Evolutionary conservation across 495 filamentous ascomycete genomes (phyloP), one percentile per base, ranked within the genome.

Genomic region (Neohortaea acidophila): DNA sequence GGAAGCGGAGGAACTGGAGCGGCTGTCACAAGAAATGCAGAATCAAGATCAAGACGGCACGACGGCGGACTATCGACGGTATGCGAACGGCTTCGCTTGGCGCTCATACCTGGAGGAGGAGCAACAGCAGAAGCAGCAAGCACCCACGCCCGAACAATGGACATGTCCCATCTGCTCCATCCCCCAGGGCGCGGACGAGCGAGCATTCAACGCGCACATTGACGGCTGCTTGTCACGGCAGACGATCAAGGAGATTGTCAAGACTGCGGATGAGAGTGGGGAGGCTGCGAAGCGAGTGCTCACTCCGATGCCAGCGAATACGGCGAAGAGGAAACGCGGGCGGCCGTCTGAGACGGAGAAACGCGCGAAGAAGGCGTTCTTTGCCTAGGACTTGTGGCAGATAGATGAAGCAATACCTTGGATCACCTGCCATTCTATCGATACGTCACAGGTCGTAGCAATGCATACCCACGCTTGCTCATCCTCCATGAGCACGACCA

Each of bases 221-320:
- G 91, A 99, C 53, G 75, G 81, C 15, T 99, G 89, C 59, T 69
- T 99, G 6, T 94, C 85, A 2, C 63, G 73, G 31, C 72, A 78
- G 54, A 81, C 82, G 0, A 97, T 97, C 44, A 77, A 76, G 28
- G 82, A 94, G 51, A 80, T 70, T 0, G 75, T 80, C 5, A 73
- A 80, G 39, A 69, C 68, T 13, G 25, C 29, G 8, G 29, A 39
- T 9, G 34, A 41, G 28, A 17, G 7, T 6, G 29, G 26, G 17
- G 29, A 33, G 14, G 9, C 6, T 11, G 13, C 26, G 26, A 41
- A 33, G 15, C 2, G 30, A 9, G 22, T 24, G 2, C 17, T 35
- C 10, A 36, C 5, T 18, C 21, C 32, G 1, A 14, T 29, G 43
- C 25, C 33, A 12, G 23, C 33, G 24, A 45, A 19, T 21, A 45